These are phyloP conservation scores for Globisporangium middletonii DNA, from an alignment of 352 stramenopile genomes.

Conservation along the genomic window DNA sequence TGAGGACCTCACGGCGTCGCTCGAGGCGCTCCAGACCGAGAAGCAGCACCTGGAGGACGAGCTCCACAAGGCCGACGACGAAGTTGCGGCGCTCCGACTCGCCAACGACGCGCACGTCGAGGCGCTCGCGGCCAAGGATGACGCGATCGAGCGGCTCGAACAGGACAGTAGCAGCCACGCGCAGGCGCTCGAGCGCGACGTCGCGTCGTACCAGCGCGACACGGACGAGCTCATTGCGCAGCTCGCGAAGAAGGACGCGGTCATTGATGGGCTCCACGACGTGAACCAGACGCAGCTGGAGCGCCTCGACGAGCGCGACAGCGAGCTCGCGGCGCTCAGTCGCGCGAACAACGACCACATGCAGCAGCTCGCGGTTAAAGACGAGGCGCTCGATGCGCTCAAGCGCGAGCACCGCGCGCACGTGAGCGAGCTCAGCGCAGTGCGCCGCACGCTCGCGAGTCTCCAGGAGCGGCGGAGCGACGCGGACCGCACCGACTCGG, in stretches of 20 bases:
- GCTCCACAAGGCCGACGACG: slow-evolving; percentile 4
- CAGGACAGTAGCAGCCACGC: not conserved
- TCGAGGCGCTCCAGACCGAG: not conserved
- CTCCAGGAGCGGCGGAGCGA: slow-evolving; percentile 14
- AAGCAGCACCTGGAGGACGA: slow-evolving; percentile 11
- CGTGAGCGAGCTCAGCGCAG: slow-evolving; percentile 12
- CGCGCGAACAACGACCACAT: slow-evolving; percentile 19
- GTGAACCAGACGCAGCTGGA: slow-evolving; percentile 19
- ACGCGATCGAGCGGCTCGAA: slow-evolving; percentile 5
- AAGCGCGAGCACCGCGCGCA: slow-evolving; percentile 16
- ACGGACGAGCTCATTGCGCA: slow-evolving; percentile 6
- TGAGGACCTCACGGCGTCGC: slow-evolving; percentile 6
- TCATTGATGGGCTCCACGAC: slow-evolving; percentile 8
- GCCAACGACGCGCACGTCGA: not conserved
- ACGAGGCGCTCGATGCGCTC: slow-evolving; percentile 22
- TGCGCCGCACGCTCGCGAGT: slow-evolving; percentile 15
- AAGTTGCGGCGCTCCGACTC: not conserved
- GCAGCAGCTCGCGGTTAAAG: slow-evolving; percentile 17
- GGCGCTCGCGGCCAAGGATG: not conserved
- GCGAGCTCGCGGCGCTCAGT: slow-evolving; percentile 17
- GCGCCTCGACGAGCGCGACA: slow-evolving; percentile 23
- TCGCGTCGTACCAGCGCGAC: slow-evolving; percentile 9
- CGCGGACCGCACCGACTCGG: not conserved
- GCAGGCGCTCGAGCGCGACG: not conserved
- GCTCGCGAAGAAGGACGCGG: slow-evolving; percentile 8